Percentiles rank a stretch among this genome's conserved stretches.
Conservation (phyloP, 2,329 filamentous ascomycete species). For the Trichophaea hybrida region DNA sequence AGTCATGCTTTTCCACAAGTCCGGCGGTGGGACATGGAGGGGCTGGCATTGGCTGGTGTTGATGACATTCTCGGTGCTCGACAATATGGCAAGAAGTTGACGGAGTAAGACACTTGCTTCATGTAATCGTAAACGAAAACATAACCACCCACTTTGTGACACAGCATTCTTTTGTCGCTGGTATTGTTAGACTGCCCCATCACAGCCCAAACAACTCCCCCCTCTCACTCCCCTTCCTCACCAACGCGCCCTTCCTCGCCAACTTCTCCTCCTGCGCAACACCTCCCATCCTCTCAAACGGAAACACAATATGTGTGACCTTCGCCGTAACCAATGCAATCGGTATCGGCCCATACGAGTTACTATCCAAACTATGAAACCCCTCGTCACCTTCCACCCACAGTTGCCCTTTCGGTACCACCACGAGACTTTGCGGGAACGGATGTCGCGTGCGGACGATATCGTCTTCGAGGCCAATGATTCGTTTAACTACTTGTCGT, state of each 20-base stretch:
- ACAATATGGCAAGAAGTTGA: too few species aligned
- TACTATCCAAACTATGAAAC: conserved; percentile 58
- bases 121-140: too few species aligned
- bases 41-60: too few species aligned
- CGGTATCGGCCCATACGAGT: conserved; percentile 68
- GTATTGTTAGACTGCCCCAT: neutral
- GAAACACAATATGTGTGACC: conserved; percentile 58
- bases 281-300: conserved; percentile 44
- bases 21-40: too few species aligned
- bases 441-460: conserved; percentile 31
- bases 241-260: conserved; percentile 5
- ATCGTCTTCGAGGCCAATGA: conserved; percentile 49
- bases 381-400: conserved; percentile 87
- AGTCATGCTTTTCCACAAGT: too few species aligned
- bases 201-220: neutral
- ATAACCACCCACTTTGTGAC: too few species aligned
- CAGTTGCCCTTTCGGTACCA: conserved; percentile 68
- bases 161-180: too few species aligned
- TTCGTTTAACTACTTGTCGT: conserved; percentile 59
- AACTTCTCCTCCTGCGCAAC: conserved; percentile 31
- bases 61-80: too few species aligned
- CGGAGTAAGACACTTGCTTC: too few species aligned
- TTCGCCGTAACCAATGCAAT: conserved; percentile 59
- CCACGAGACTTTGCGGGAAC: conserved; percentile 34
- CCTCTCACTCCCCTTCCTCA: neutral